phyloP scores from a whole-genome alignment of 2,329 filamentous ascomycete species.

The Apiospora marii region DNA sequence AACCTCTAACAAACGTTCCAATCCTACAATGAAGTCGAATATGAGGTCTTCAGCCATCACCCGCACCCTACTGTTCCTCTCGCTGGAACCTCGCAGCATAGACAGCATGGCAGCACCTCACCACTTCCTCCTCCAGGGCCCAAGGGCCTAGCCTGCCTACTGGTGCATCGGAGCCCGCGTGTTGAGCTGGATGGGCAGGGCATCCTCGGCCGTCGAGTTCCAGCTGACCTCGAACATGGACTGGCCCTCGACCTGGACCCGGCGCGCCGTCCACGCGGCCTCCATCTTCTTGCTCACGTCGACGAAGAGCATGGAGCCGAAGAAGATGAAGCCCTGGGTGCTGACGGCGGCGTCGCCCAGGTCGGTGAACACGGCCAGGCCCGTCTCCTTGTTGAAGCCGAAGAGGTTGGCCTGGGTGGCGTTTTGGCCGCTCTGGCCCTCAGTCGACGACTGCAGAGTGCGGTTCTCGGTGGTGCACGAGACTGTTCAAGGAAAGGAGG shows the following conservation, averaged over 20 bases:
- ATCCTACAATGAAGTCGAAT: background rate
- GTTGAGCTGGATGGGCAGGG: background rate
- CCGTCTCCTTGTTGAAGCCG: background rate
- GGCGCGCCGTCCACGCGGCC: background rate
- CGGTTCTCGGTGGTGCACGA: background rate
- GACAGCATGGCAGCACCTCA: too few relatives aligned
- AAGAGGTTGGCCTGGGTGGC: background rate
- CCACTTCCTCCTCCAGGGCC: background rate
- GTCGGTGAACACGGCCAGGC: background rate
- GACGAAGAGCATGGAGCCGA: slow-evolving; percentile 2
- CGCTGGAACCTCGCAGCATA: background rate
- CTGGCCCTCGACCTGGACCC: background rate
- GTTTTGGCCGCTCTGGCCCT: background rate
- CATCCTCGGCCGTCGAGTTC: background rate
- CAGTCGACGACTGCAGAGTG: background rate
- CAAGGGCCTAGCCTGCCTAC: background rate
- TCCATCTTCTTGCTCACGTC: background rate
- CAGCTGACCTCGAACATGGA: background rate
- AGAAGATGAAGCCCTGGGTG: slow-evolving; percentile 1
- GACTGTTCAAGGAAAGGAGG: background rate
- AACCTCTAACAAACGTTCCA: background rate
- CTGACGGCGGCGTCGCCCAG: too few relatives aligned
- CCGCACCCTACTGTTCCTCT: background rate
- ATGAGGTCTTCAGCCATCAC: background rate
- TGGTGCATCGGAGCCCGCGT: background rate